Conservation (phyloP, 2,329 filamentous ascomycete species). For the Aschersonia sp. region DNA sequence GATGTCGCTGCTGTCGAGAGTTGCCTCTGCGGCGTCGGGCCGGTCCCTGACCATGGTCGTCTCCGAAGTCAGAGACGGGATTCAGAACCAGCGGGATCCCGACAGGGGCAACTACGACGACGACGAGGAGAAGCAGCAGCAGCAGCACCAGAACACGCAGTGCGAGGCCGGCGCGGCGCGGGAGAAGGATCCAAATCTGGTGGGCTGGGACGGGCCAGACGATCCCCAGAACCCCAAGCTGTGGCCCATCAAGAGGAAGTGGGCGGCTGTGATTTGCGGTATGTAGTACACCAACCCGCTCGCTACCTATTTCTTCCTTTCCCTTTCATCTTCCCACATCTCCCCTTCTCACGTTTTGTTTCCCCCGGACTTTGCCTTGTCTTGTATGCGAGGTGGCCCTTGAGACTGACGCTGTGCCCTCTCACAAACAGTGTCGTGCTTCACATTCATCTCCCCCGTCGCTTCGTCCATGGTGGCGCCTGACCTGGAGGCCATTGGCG, state of each 20-base stretch:
- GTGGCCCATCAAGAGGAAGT: conserved; percentile 41
- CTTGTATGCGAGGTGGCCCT: no score
- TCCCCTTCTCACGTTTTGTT: no score
- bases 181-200: conserved; percentile 21
- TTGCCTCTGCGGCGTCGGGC: background rate
- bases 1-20: background rate
- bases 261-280: conserved; percentile 32
- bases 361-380: no score
- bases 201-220: conserved; percentile 37
- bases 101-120: conserved; percentile 15
- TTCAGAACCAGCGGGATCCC: conserved; percentile 16
- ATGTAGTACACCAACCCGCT: conserved; percentile 3
- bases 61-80: conserved; percentile 24
- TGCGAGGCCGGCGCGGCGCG: no score
- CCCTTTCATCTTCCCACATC: background rate
- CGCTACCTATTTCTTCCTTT: background rate
- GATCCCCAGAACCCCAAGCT: conserved; percentile 37
- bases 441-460: conserved; percentile 46
- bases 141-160: conserved; percentile 3
- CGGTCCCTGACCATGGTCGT: conserved; percentile 16
- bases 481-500: conserved; percentile 32
- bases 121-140: conserved; percentile 4
- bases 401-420: background rate
- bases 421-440: conserved; percentile 25
- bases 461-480: conserved; percentile 43